phyloP scores from a whole-genome alignment of 306 rosid species.

The Purshia tridentata region DNA sequence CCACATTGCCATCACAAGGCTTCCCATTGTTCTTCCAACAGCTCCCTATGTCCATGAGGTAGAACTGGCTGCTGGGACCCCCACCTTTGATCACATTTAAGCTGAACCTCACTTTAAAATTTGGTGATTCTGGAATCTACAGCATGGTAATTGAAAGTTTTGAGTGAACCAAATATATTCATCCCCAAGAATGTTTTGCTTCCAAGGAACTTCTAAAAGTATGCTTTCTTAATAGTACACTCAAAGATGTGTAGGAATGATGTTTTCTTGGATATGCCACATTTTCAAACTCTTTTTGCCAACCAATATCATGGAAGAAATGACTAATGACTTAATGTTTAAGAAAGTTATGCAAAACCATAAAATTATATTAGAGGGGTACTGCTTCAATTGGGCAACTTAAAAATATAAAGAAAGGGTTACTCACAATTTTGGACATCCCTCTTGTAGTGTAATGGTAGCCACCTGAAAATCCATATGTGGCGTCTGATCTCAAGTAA shows the following conservation, averaged over 20 bases:
- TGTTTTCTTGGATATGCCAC: no score
- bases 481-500: constrained; percentile 64
- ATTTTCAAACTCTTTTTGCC: background rate
- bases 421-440: constrained; percentile 56
- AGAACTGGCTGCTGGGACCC: constrained; percentile 61
- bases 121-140: constrained; percentile 71
- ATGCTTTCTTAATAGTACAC: background rate
- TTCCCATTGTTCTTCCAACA: constrained; percentile 81
- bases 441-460: constrained; percentile 58
- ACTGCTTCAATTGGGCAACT: background rate
- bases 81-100: constrained; percentile 47
- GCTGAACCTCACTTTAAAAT: constrained; percentile 49
- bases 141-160: background rate
- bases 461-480: constrained; percentile 48
- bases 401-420: background rate
- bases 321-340: no score
- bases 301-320: background rate
- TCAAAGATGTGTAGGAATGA: background rate
- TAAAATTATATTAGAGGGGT: background rate
- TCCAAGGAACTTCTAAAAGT: background rate
- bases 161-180: background rate
- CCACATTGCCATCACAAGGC: constrained; percentile 66
- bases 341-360: no score
- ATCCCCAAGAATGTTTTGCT: background rate
- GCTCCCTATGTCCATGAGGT: constrained; percentile 73